Evolutionary conservation across 495 filamentous ascomycete genomes (phyloP).

Genomic region (Daldinia caldariorum): DNA sequence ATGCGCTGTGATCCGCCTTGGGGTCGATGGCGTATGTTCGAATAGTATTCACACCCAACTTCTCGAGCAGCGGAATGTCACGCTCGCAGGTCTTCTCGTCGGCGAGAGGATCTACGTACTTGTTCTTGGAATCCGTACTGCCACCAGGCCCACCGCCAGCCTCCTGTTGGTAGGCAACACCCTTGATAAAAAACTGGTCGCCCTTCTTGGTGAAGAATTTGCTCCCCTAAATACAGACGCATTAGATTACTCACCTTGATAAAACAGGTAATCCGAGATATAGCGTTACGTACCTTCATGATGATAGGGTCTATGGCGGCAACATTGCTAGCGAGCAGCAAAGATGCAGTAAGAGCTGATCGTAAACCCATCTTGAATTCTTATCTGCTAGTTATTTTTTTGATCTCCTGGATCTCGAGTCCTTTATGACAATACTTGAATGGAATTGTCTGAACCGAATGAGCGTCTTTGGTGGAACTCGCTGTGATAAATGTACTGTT

Average conservation of each 20-base stretch:
- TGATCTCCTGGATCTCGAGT: conserved; percentile 32
- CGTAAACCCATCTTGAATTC: conserved; percentile 51
- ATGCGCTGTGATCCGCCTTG: conserved; percentile 75
- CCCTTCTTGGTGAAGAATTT: conserved; percentile 75
- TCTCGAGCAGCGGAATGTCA: conserved; percentile 81
- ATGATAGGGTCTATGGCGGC: conserved; percentile 73
- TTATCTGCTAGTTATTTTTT: conserved; percentile 23
- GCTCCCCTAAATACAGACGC: conserved; percentile 49
- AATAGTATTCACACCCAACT: conserved; percentile 86
- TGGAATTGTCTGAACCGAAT: too few relatives aligned
- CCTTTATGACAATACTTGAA: neutral
- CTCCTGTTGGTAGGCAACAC: conserved; percentile 86
- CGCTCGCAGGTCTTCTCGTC: conserved; percentile 74
- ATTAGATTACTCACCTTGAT: neutral
- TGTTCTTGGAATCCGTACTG: conserved; percentile 50
- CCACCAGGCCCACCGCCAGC: conserved; percentile 53
- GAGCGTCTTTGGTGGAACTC: too few relatives aligned
- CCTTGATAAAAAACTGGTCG: conserved; percentile 86
- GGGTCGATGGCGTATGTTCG: conserved; percentile 94
- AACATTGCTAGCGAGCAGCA: conserved; percentile 60
- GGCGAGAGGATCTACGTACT: conserved; percentile 74
- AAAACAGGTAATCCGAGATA: too few relatives aligned
- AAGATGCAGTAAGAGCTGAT: conserved; percentile 54
- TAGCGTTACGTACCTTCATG: conserved; percentile 63
- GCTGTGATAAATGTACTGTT: too few relatives aligned